These are phyloP conservation scores for Yarrowia alimentaria DNA, from an alignment of 805 yeast genomes.

Conservation along the genomic window DNA sequence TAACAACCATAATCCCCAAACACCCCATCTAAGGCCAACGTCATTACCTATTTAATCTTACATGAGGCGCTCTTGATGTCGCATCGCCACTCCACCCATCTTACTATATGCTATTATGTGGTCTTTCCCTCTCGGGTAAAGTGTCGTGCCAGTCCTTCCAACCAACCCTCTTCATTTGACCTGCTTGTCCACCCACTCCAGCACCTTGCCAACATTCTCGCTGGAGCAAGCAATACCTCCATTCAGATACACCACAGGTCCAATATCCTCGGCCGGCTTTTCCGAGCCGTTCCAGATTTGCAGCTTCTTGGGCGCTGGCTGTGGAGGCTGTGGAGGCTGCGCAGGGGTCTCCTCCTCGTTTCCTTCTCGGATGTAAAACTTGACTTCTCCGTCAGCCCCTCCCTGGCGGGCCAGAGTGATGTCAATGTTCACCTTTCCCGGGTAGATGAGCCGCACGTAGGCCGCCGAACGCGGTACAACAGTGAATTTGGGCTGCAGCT, in stretches of 20 bases:
- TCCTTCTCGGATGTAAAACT: slow-evolving; percentile 3
- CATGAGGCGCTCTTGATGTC: too few relatives aligned
- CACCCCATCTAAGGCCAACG: too few relatives aligned
- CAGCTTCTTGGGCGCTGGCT: neutral
- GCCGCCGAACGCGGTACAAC: slow-evolving; percentile 24
- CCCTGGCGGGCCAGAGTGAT: slow-evolving; percentile 10
- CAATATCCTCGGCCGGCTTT: neutral
- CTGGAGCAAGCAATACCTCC: slow-evolving; percentile 11
- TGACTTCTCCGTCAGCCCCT: neutral
- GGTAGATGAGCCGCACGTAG: slow-evolving; percentile 17
- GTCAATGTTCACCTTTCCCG: slow-evolving; percentile 10
- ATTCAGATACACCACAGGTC: slow-evolving; percentile 2
- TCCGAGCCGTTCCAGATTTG: slow-evolving; percentile 8
- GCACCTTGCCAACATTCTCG: slow-evolving; percentile 7
- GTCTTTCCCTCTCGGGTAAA: slow-evolving; percentile 3
- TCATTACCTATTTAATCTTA: too few relatives aligned
- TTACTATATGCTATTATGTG: slow-evolving; percentile 20
- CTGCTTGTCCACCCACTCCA: slow-evolving; percentile 18
- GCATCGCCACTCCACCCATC: neutral
- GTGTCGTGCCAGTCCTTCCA: neutral
- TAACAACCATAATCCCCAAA: too few relatives aligned
- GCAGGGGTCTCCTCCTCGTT: slow-evolving; percentile 1
- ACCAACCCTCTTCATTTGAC: neutral
- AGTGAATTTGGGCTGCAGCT: slow-evolving; percentile 3
- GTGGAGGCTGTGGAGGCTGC: slow-evolving; percentile 1